These are phyloP conservation scores for Debaryomycetaceae sp. DNA, from an alignment of 1,139 yeast genomes.

Conservation along the genomic window DNA sequence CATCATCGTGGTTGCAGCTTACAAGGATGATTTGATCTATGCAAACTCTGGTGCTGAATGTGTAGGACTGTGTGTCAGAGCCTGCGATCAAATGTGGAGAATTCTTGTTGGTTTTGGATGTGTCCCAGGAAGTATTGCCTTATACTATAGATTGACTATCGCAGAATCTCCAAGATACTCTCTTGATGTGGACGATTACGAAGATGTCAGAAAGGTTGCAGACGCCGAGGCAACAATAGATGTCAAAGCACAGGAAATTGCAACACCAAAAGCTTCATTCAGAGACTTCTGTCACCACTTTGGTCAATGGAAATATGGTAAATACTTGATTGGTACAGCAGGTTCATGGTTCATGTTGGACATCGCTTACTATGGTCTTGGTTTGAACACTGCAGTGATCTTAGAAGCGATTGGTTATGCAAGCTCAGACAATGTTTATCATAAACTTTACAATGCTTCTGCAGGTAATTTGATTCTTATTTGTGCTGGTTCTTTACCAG, in stretches of 20 bases:
- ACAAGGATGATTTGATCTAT: constrained; percentile 52
- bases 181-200: constrained; percentile 64
- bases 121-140: constrained; percentile 79
- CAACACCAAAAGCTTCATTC: constrained; percentile 58
- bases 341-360: constrained; percentile 96
- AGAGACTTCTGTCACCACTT: constrained; percentile 68
- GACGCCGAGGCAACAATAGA: constrained; percentile 51
- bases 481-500: constrained; percentile 91
- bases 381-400: constrained; percentile 74
- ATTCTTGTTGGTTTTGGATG: constrained; percentile 82
- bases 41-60: constrained; percentile 57
- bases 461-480: constrained; percentile 86
- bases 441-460: constrained; percentile 67
- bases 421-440: constrained; percentile 61
- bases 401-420: constrained; percentile 85
- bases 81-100: constrained; percentile 95
- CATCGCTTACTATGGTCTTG: constrained; percentile 90
- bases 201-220: constrained; percentile 58
- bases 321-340: constrained; percentile 87
- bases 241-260: constrained; percentile 41
- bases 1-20: constrained; percentile 66
- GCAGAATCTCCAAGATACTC: constrained; percentile 93
- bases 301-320: constrained; percentile 84
- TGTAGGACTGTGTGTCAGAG: constrained; percentile 61
- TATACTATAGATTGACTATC: constrained; percentile 86